Conservation (phyloP, 2,329 filamentous ascomycete species). For the Penicillium hordei region DNA sequence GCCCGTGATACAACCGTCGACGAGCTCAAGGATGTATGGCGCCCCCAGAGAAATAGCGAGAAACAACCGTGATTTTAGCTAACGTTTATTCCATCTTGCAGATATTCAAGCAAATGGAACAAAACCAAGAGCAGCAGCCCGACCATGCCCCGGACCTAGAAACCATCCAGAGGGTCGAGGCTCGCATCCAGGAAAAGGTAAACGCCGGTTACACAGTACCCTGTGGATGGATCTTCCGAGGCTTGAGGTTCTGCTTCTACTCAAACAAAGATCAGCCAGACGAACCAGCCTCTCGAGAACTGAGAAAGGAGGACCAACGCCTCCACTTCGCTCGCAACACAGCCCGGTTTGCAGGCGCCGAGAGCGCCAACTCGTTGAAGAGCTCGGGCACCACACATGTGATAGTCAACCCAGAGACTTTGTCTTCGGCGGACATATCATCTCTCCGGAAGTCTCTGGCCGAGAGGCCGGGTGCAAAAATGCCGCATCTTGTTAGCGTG, state of each 20-base stretch:
- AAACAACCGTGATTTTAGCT: neutral
- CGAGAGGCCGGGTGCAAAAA: conserved; percentile 36
- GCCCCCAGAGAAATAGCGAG: neutral
- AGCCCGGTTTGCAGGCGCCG: conserved; percentile 69
- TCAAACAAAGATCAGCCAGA: neutral
- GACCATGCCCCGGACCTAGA: conserved; percentile 46
- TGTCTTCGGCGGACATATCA: conserved; percentile 44
- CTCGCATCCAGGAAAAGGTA: conserved; percentile 52
- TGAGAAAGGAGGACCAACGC: conserved; percentile 19
- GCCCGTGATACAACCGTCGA: conserved; percentile 64
- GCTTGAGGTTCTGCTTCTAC: conserved; percentile 48
- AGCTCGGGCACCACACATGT: conserved; percentile 69
- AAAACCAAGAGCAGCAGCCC: conserved; percentile 16
- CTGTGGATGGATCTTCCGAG: conserved; percentile 52
- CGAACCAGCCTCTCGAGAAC: neutral
- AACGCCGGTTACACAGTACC: conserved; percentile 33
- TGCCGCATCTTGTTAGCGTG: conserved; percentile 68
- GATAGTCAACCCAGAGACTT: conserved; percentile 56
- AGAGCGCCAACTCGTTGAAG: conserved; percentile 52
- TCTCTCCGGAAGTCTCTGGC: conserved; percentile 34
- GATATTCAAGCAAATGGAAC: conserved; percentile 46
- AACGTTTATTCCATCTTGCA: conserved; percentile 12
- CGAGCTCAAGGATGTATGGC: conserved; percentile 56
- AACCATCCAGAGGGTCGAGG: conserved; percentile 58
- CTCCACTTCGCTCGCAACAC: conserved; percentile 55